phyloP scores from a whole-genome alignment of 1,284 basidiomycete species.

The Pseudozyma sp. region DNA sequence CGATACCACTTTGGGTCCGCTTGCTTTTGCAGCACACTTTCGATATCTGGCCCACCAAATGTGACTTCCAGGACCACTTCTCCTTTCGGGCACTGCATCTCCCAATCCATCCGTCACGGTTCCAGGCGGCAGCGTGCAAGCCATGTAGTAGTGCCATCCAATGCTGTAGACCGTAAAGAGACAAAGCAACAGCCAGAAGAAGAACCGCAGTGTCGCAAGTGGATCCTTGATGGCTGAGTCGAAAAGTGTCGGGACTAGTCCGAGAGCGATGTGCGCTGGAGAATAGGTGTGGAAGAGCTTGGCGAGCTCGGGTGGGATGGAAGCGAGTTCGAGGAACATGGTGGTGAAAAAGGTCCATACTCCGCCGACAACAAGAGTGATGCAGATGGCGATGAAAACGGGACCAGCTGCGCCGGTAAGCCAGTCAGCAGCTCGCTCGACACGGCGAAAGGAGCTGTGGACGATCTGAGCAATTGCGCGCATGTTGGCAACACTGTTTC shows the following conservation, averaged over 20 bases:
- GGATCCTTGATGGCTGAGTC: slow-evolving; percentile 39
- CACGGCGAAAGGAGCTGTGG: slow-evolving; percentile 84
- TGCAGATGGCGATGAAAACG: slow-evolving; percentile 80
- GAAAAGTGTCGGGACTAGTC: slow-evolving; percentile 39
- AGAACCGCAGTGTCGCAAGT: slow-evolving; percentile 38
- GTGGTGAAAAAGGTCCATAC: slow-evolving; percentile 77
- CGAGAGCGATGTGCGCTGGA: slow-evolving; percentile 58
- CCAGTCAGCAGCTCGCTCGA: slow-evolving; percentile 82
- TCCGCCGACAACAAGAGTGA: slow-evolving; percentile 78
- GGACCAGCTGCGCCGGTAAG: slow-evolving; percentile 91
- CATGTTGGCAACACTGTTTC: slow-evolving; percentile 21
- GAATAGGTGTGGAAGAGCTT: slow-evolving; percentile 51
- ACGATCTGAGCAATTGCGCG: slow-evolving; percentile 72
- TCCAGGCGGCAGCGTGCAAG: slow-evolving; percentile 76
- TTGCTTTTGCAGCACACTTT: slow-evolving; percentile 39
- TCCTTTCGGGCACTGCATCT: slow-evolving; percentile 45
- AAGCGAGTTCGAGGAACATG: slow-evolving; percentile 50
- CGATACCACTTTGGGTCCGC: slow-evolving; percentile 16
- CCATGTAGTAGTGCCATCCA: slow-evolving; percentile 84
- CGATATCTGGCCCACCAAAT: slow-evolving; percentile 62
- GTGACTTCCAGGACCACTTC: slow-evolving; percentile 57
- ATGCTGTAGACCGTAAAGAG: slow-evolving; percentile 81
- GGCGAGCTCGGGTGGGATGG: slow-evolving; percentile 50
- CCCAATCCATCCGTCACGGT: slow-evolving; percentile 50
- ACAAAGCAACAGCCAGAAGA: slow-evolving; percentile 74